Base-by-base conservation (phyloP, 352 stramenopile genomes). In the Globisporangium parvum region DNA sequence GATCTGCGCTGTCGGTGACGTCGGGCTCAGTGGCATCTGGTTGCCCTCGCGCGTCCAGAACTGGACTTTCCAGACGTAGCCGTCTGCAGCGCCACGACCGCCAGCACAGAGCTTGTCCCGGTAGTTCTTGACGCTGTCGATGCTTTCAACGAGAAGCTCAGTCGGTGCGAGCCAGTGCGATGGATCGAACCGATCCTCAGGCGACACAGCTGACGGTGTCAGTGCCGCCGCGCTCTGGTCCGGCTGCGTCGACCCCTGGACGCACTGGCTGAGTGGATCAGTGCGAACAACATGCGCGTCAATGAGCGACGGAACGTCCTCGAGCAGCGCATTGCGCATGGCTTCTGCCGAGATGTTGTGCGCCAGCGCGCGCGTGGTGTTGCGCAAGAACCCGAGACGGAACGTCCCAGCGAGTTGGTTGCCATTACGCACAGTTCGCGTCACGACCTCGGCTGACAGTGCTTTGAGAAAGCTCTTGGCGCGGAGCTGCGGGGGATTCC, bases 61-160 rank as follows among this genome's bases (percentile, higher is more conserved):
- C 47, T 92, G 91, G 15, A 98, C 47, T 35, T 93, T 96, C 92
- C 93, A 98, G 17, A 87, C 82, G 39, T 95, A 85, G 0, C 80
- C 93, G 21, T 82, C 81, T 3, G 79, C 85, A 53, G 74, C 70
- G n/a, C 76, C 82, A 28, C 85, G 82, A 20, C 93, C 93, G 57
- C 85, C 63, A 9, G 69, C 49, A 55, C 95, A 98, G 15, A 93
- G 66, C 20, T 93, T 94, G 58, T 96, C 72, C 3, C 20, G 33
- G 46, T 63, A 75, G 61, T 55, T 73, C 51, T 83, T 85, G 41
- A 74, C 71, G 31, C 69, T 84, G 46, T 88, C 77, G 1, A 57
- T 14, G 0, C 51, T 48, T 14, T 86, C 77, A 0, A 67, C 45
- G 0, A 85, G 52, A 1, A 63, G 37, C 15, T 78, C 35, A 54